Evolutionary conservation across 441 rosid species (phyloP).

Genomic region (Erodium trifolium): DNA sequence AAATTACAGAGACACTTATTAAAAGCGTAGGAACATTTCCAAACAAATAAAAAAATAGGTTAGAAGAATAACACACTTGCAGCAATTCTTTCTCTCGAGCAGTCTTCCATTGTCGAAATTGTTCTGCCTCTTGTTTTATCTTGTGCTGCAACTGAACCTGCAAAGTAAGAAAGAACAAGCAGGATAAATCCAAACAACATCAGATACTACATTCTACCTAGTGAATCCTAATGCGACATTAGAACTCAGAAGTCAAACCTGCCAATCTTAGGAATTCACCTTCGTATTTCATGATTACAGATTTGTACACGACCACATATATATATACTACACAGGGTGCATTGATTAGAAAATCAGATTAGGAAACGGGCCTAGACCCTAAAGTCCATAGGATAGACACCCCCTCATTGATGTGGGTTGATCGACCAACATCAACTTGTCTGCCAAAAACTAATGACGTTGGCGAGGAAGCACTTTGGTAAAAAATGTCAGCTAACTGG

Average conservation of each 20-base stretch:
- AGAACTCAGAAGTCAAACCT: not conserved
- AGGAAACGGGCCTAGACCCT: no score
- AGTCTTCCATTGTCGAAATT: slow-evolving; percentile 69
- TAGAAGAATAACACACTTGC: slow-evolving; percentile 32
- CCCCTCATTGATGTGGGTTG: no score
- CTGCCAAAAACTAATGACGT: no score
- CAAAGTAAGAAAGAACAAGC: slow-evolving; percentile 14
- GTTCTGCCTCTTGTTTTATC: slow-evolving; percentile 69
- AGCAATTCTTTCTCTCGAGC: slow-evolving; percentile 58
- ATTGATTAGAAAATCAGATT: no score
- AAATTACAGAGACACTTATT: not conserved
- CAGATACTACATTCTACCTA: slow-evolving; percentile 7
- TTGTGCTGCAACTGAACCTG: slow-evolving; percentile 67
- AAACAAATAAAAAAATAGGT: not conserved
- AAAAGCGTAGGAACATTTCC: not conserved
- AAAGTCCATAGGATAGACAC: no score
- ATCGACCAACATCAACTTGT: no score
- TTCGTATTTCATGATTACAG: no score
- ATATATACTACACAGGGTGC: no score
- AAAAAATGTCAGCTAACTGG: no score
- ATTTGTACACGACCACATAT: no score
- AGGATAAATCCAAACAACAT: slow-evolving; percentile 12
- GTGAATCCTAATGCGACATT: not conserved
- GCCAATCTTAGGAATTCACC: no score
- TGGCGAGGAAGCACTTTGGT: no score